Base-by-base conservation (phyloP, 225 moss, liverwort and hornwort genomes). In the Lunularia cruciata region DNA sequence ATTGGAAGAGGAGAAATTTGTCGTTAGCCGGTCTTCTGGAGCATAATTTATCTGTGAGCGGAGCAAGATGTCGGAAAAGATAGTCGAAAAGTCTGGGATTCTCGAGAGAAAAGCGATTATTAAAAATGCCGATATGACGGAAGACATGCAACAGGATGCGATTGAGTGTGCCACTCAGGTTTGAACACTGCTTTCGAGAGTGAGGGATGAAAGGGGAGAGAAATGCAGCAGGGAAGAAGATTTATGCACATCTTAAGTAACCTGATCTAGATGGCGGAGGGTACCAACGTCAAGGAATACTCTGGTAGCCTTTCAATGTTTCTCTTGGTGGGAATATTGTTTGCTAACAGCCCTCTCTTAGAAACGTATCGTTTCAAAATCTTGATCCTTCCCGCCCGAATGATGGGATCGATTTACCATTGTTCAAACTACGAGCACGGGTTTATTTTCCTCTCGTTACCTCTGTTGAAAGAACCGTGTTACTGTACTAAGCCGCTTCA, bases 41-140 rank as follows among this genome's bases (percentile, higher is more conserved):
- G 53, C 27, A 42, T n/a, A 55, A 56, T 55, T 69, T 38, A 23
- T 39, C 39, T 1, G 54, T 19, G 23, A 31, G 28, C 31, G 33
- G 60, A 78, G 64, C 33, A 72, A 57, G 54, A 79, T 76, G 86
- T 85, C 86, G 72, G 90, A 96, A 77, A 96, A 92, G 82, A 88
- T 88, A 71, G 88, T 85, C 74, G 92, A 91, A 85, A 90, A 90
- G 61, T 80, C 83, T 39, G 91, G 95, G 63, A 87, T 92, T 75
- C 77, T 96, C 83, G 95, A 95, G 84, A 92, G 92, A 77, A 95
- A 95, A 85, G 92, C 92, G 33, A 88, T 95, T 70, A 84, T 95
- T 57, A 95, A 95, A 81, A 95, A 92, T 87, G 95, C 95, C 11
- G 95, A 95, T 76, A 95, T 95, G 95, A 86, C 88, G 63, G 95